Percentiles rank a stretch among this genome's conserved stretches.
These are phyloP conservation scores for Persicaria tinctoria DNA, from an alignment of 148 eudicot genomes.

Conservation along the genomic window DNA sequence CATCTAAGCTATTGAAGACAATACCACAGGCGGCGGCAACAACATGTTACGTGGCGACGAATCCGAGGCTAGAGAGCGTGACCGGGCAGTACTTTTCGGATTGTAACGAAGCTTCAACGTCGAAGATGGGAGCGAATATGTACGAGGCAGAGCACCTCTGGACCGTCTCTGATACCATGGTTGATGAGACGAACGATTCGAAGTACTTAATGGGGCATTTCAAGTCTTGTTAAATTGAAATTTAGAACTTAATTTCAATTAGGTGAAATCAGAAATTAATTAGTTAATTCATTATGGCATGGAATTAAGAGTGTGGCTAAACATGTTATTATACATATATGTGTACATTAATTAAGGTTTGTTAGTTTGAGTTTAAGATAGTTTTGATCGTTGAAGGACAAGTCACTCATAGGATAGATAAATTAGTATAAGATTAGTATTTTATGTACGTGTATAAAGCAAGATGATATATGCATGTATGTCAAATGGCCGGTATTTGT, in stretches of 20 bases:
- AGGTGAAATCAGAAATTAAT: background rate
- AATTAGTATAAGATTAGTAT: background rate
- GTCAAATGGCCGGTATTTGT: background rate
- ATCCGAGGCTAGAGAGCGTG: background rate
- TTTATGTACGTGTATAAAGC: background rate
- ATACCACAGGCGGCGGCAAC: slow-evolving; percentile 15
- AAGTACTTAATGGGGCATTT: background rate
- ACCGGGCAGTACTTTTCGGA: slow-evolving; percentile 12
- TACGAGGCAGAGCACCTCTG: background rate
- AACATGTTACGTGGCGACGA: slow-evolving; percentile 14
- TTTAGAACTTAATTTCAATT: background rate
- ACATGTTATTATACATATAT: background rate
- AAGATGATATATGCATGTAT: background rate
- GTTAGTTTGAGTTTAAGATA: background rate
- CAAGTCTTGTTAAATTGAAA: background rate
- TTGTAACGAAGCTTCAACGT: slow-evolving; percentile 13
- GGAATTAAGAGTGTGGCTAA: background rate
- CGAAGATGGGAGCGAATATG: background rate
- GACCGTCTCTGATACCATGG: background rate
- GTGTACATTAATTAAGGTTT: background rate
- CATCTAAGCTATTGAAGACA: slow-evolving; percentile 9
- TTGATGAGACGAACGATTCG: background rate
- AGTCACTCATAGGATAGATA: background rate
- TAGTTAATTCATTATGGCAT: background rate
- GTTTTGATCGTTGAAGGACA: background rate